phyloP scores from a whole-genome alignment of 2,329 filamentous ascomycete genomes.

The Pseudopyrenochaeta lycopersici region DNA sequence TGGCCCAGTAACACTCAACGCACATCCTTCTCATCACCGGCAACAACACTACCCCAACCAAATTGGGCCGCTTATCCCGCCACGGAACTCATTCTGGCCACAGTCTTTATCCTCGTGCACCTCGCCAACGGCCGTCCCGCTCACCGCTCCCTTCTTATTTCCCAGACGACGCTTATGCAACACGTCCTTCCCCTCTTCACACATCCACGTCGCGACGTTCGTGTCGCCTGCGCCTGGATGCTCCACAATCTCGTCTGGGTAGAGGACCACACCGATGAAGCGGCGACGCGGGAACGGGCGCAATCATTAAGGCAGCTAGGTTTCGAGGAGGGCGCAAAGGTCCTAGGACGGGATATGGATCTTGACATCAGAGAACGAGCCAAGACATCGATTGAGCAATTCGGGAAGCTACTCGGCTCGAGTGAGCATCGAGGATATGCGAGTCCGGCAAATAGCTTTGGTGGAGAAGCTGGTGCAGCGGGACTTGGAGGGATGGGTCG shows the following conservation, averaged over 20 bases:
- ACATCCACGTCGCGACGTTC: slow-evolving; percentile 76
- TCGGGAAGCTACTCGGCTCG: slow-evolving; percentile 34
- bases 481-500: slow-evolving; percentile 9
- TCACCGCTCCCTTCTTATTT: slow-evolving; percentile 73
- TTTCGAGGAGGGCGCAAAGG: slow-evolving; percentile 71
- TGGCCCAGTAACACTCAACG: slow-evolving; percentile 68
- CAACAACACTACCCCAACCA: slow-evolving; percentile 41
- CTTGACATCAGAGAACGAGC: slow-evolving; percentile 85
- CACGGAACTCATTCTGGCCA: slow-evolving; percentile 75
- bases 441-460: slow-evolving; percentile 12
- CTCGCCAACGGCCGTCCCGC: slow-evolving; percentile 82
- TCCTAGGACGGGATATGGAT: slow-evolving; percentile 72
- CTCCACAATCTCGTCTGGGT: slow-evolving; percentile 86
- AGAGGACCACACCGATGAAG: slow-evolving; percentile 75
- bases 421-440: slow-evolving; percentile 8
- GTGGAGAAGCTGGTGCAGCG: slow-evolving; percentile 8
- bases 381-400: slow-evolving; percentile 78
- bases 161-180: slow-evolving; percentile 78
- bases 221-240: slow-evolving; percentile 81
- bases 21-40: slow-evolving; percentile 60
- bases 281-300: slow-evolving; percentile 72
- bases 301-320: slow-evolving; percentile 75
- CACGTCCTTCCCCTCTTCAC: slow-evolving; percentile 77
- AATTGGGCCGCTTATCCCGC: slow-evolving; percentile 46
- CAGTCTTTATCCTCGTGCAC: slow-evolving; percentile 85